Evolutionary conservation across 2,329 filamentous ascomycete genomes (phyloP), one percentile per base, ranked within the genome.

Genomic region (Aspergillus pseudotamarii): DNA sequence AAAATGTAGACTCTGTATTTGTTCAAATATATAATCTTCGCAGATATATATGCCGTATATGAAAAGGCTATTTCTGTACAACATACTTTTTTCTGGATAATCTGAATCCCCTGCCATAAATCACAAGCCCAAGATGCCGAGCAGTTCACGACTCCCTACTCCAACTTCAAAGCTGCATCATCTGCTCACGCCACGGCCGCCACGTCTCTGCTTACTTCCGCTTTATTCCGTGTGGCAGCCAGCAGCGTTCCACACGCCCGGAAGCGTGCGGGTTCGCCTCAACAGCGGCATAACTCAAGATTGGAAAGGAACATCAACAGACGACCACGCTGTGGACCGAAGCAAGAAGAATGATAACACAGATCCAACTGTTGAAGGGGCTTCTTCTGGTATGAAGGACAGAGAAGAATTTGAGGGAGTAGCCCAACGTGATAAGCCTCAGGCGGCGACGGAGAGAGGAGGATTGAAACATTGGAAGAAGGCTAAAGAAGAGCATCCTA

Each of bases 401-500:
- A 73, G 75, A 36, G 63, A 74, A 32, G 55, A 65, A 26, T 68
- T 66, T 19, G 64, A 75, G 36, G 67, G 76, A 4, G 66, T 73
- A 43, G 72, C 73, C 41, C 75, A 80, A 57, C 71, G 76, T n/a
- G 76, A 76, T 19, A 75, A 76, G 60, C 80, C 76, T 28, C 72
- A 78, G 53, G 81, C 72, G 5, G 79, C 74, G 34, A 78, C 76
- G 12, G 77, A 83, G 66, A 73, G 77, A 59, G 79, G 80, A 58
- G 74, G 77, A 26, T 67, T 66, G 10, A 70, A 75, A 23, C 72
- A 73, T 50, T 75, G 75, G 50, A 69, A 76, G 68, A 79, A 79
- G 70, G 78, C 80, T 3, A 82, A 84, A 71, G 64, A 80, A 66
- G 82, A 84, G 58, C 75, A 81, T 73, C 83, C 83, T 1, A 77